Conservation (phyloP, 2,329 filamentous ascomycete genomes). For the Thermothelomyces thermophilus region DNA sequence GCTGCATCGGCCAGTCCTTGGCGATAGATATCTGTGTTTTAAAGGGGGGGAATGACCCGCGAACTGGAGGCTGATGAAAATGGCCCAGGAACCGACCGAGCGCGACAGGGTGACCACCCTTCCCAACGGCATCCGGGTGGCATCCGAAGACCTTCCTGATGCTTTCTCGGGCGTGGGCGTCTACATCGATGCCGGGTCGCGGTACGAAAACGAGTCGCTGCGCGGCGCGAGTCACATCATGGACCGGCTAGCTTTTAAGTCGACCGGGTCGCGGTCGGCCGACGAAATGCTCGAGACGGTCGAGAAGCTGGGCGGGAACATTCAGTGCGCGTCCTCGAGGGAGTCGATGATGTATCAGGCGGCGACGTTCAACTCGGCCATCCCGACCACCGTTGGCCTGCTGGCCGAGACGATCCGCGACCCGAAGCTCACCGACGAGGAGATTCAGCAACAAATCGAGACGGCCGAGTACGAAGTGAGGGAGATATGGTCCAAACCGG, state of each 20-base stretch:
- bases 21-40: background rate
- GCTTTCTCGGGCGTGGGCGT: constrained; percentile 93
- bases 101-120: constrained; percentile 84
- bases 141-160: constrained; percentile 87
- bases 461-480: constrained; percentile 93
- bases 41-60: background rate
- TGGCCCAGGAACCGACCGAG: constrained; percentile 71
- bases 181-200: constrained; percentile 90
- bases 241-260: constrained; percentile 92
- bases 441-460: constrained; percentile 78
- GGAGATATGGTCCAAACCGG: constrained; percentile 96
- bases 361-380: constrained; percentile 91
- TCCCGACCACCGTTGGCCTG: constrained; percentile 72
- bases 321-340: constrained; percentile 91
- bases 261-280: constrained; percentile 62
- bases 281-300: constrained; percentile 85
- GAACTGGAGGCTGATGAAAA: constrained; percentile 16
- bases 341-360: constrained; percentile 99
- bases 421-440: constrained; percentile 75
- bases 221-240: constrained; percentile 93
- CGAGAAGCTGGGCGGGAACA: constrained; percentile 86
- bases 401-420: constrained; percentile 91
- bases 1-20: no score
- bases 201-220: constrained; percentile 81
- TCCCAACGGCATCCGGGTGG: constrained; percentile 87